Evolutionary conservation across 2,329 filamentous ascomycete genomes (phyloP).

Genomic region (Trichoderma koningiopsis): DNA sequence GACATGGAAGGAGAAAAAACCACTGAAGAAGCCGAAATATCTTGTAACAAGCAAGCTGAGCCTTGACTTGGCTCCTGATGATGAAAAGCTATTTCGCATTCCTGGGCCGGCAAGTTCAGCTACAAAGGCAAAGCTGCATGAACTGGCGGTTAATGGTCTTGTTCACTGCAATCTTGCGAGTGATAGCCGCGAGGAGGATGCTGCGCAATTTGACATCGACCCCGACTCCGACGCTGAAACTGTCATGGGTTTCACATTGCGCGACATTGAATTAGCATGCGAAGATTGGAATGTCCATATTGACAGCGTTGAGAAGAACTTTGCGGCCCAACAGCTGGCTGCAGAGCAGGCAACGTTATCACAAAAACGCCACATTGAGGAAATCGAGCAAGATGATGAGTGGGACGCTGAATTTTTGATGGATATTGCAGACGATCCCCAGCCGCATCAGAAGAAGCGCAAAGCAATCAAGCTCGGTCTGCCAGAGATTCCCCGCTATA

Average conservation of each 20-base stretch:
- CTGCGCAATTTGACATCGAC: constrained; percentile 50
- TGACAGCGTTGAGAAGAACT: constrained; percentile 47
- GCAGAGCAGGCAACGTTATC: constrained; percentile 39
- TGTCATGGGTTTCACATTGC: constrained; percentile 73
- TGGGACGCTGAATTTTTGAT: constrained; percentile 64
- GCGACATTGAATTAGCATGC: constrained; percentile 82
- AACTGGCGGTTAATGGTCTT: constrained; percentile 52
- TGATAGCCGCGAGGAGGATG: constrained; percentile 39
- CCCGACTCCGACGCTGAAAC: constrained; percentile 62
- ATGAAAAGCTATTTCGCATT: constrained; percentile 84
- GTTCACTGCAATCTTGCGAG: constrained; percentile 49
- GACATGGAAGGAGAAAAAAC: constrained; percentile 75
- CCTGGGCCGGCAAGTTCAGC: constrained; percentile 57
- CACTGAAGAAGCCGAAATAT: constrained; percentile 76
- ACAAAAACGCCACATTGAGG: constrained; percentile 37
- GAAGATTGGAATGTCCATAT: constrained; percentile 78
- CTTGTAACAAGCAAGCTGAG: constrained; percentile 85
- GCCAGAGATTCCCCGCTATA: constrained; percentile 59
- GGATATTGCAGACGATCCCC: constrained; percentile 49
- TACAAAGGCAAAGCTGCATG: constrained; percentile 60
- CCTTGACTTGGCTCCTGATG: constrained; percentile 81
- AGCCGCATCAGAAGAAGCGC: constrained; percentile 65
- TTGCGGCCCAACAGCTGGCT: constrained; percentile 37
- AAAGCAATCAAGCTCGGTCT: constrained; percentile 63
- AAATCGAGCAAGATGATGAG: constrained; percentile 56